Evolutionary conservation across 2,329 filamentous ascomycete species (phyloP), one percentile per base, ranked within the genome.

Genomic region (Phialemoniopsis sp.): DNA sequence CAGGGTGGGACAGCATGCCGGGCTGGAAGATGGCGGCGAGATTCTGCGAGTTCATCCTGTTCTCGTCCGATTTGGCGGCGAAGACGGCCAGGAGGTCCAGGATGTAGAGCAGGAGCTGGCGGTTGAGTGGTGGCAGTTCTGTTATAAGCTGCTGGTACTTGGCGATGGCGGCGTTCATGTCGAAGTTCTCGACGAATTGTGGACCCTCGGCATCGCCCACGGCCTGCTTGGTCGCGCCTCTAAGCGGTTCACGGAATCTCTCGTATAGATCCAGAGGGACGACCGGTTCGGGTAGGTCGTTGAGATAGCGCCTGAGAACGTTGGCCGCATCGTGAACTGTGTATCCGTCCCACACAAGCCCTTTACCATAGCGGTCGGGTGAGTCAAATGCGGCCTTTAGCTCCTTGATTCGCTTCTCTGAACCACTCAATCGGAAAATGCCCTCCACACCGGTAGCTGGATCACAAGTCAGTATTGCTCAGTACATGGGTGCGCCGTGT

Each of bases 271-370:
- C 87, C 38, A 97, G 72, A 4, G 93, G 93, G 21, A 98, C 93
- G 47, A 98, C 95, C 5, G 93, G 93, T 59, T 98, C 93, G 3
- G 93, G 93, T 3, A 98, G 76, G 57, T 95, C 88, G 62, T 97
- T 97, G 46, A 98, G 81, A 60, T 98, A 98, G 52, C 93, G 82
- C 46, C 93, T 84, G 33, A 98, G 76, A 45, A 98, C 91, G 57
- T 97, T 98, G 54, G 93, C 90, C 18, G 93, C 93, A 73, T 98
- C 93, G 63, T 98, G 93, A 32, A 98, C 93, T 1, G 93, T 98
- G 61, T 95, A 98, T 34, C 93, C 93, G 34, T 89, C 86, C 93
- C 93, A 98, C 53, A 95, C 87, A 18, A 98, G 75, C 13, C 93
- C 93, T 65, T 98, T 98, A 39, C 93, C 93, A 60, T 95, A 98